Evolutionary conservation across 1,284 basidiomycete species (phyloP), one percentile per base, ranked within the genome.

Genomic region (Rhodotorula mucilaginosa): DNA sequence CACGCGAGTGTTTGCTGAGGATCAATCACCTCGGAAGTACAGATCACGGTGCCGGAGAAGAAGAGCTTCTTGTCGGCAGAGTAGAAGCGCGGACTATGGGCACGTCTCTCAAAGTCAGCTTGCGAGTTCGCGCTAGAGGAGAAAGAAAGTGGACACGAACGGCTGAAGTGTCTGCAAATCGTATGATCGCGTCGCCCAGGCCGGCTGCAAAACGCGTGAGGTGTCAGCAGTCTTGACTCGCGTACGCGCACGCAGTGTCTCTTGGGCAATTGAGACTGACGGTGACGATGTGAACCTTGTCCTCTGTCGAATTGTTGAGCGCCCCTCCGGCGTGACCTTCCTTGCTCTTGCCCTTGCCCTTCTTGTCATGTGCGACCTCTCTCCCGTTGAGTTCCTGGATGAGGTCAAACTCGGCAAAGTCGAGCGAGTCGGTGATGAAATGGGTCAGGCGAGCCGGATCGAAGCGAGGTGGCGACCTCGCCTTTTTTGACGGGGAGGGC

Each of bases 41-140:
- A 89, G 21, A 91, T 85, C 51, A 80, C 80, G 8, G 93, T 83
- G 1, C 91, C 90, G 3, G 92, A 93, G 81, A 95, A 94, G 70
- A 93, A 85, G 84, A 87, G 87, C 0, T 84, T 80, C 1, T 89
- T 88, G 79, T 93, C 88, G 15, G 90, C 84, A 6, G 91, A 93
- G 82, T 88, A 94, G 77, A 84, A 86, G 39, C 84, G 81, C 16
- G 86, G 78, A 69, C 87, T 85, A 78, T 56, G n/a, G 44, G 47
- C 2, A 1, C 12, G 46, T 65, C 69, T 56, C 58, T 62, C 49
- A 26, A 44, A n/a, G 56, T 59, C 61, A 31, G 16, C 5, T 23
- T 13, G 13, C 4, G 12, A 13, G 5, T 13, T 46, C 15, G 10
- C 23, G 7, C 23, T 10, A 13, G 56, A 31, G 13, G 10, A 44